phyloP scores from a whole-genome alignment of 2,329 filamentous ascomycete species.

The Calonectria montana region DNA sequence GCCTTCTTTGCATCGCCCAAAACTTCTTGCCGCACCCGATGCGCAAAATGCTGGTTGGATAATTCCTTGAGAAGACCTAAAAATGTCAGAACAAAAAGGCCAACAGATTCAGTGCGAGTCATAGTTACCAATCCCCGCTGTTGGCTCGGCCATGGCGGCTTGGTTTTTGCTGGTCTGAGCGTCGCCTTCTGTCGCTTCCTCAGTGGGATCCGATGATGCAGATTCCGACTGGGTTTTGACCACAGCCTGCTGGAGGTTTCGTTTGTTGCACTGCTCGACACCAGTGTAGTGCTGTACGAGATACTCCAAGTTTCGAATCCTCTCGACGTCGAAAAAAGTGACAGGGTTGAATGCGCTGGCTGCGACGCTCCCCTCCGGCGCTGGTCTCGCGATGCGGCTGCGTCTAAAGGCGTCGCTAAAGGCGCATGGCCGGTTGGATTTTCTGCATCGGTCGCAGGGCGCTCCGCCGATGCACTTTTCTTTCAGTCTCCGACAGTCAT shows the following conservation, averaged over 20 bases:
- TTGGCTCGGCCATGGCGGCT: neutral
- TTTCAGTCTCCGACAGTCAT: conserved; percentile 64
- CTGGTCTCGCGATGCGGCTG: neutral
- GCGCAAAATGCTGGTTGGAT: neutral
- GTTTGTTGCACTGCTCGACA: neutral
- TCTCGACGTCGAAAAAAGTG: conserved; percentile 9
- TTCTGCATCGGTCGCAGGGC: conserved; percentile 65
- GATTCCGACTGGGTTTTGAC: neutral
- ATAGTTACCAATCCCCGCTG: neutral
- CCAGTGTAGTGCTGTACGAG: neutral
- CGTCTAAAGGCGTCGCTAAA: conserved; percentile 7
- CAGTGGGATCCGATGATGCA: neutral
- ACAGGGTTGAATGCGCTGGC: neutral
- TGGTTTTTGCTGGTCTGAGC: neutral
- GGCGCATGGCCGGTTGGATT: conserved; percentile 47
- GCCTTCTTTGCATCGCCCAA: neutral
- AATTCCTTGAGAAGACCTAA: neutral
- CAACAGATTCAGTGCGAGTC: neutral
- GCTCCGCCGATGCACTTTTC: conserved; percentile 68
- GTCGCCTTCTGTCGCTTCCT: neutral
- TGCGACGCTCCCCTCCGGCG: neutral
- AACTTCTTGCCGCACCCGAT: neutral
- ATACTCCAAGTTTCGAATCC: neutral
- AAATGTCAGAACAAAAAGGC: neutral
- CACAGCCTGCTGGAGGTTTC: neutral